Evolutionary conservation across 108 stramenopile genomes (phyloP), one percentile per base, ranked within the genome.

Genomic region (Cyclotella sp.): DNA sequence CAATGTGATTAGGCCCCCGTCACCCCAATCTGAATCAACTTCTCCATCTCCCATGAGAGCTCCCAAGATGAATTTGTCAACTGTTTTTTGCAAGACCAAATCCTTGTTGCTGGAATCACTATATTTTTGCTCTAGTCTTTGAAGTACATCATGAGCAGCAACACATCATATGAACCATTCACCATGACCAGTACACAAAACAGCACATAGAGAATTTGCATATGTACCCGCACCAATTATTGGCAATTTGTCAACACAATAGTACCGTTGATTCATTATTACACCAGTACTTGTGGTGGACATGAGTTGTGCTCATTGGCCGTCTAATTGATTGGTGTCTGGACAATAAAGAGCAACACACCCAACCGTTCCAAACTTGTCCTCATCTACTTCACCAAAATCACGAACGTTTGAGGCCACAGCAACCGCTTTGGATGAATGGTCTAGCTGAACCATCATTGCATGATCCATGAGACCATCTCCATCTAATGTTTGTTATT

Each of bases 131-230:
- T 78, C 77, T 47, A 78, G 64, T 53, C 77, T 62, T 39, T 68
- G 60, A 11, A 68, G 62, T n/a, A 78, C 66, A 78, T 78, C 77
- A 52, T 78, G 77, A n/a, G n/a, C n/a, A n/a, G n/a, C n/a, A n/a
- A n/a, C n/a, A n/a, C n/a, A n/a, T n/a, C n/a, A n/a, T n/a, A 80
- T 63, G 57, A 80, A 80, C 73, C 68, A 69, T 52, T 80, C 79
- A 21, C 79, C 79, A 41, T 80, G 79, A 26, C 79, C 79, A 39
- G 79, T 80, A 49, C 79, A 81, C 14, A 68, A 70, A 15, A 81
- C 46, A 16, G 79, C 79, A 65, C 79, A 74, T 9, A 76, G 59
- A 51, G 66, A 68, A 76, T 80, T 75, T 73, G n/a, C n/a, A n/a
- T n/a, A n/a, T n/a, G n/a, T n/a, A n/a, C n/a, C n/a, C n/a, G n/a